Evolutionary conservation across 371 early-diverging fungal genomes (phyloP).

Genomic region (Actinomucor elegans): DNA sequence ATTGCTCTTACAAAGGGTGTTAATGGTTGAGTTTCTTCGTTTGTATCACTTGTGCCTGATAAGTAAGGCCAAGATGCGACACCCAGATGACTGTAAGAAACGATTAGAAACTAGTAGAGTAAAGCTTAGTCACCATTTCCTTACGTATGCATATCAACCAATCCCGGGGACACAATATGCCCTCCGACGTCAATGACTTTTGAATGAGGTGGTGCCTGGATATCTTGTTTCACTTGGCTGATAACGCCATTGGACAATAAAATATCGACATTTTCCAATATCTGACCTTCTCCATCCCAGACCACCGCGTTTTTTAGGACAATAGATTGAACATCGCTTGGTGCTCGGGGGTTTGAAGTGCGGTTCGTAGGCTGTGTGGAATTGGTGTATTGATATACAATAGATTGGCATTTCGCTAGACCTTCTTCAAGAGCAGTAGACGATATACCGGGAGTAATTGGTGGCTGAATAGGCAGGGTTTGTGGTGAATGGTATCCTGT

Average conservation of each 20-base stretch:
- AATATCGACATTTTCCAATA: constrained; percentile 50
- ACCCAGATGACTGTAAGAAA: constrained; percentile 52
- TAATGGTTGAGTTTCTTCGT: constrained; percentile 64
- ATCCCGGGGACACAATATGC: constrained; percentile 69
- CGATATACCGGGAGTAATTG: constrained; percentile 13
- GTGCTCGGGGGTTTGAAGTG: constrained; percentile 2
- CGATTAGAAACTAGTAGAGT: neutral
- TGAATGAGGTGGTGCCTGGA: constrained; percentile 16
- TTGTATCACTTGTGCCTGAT: constrained; percentile 55
- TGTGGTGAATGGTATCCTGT: neutral
- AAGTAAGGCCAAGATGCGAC: constrained; percentile 64
- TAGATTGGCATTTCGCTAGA: constrained; percentile 25
- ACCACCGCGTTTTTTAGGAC: constrained; percentile 54
- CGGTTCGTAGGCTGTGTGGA: neutral
- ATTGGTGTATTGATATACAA: constrained; percentile 55
- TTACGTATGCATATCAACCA: constrained; percentile 79
- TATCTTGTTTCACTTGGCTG: constrained; percentile 34
- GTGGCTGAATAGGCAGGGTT: neutral
- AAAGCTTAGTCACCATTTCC: neutral
- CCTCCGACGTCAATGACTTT: constrained; percentile 62
- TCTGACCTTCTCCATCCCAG: constrained; percentile 58
- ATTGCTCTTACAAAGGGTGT: constrained; percentile 60
- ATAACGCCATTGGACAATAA: constrained; percentile 53
- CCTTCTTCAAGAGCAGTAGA: neutral
- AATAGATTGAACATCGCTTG: constrained; percentile 14